Base-by-base conservation (phyloP, 352 stramenopile genomes). In the Phytophthora nicotianae region DNA sequence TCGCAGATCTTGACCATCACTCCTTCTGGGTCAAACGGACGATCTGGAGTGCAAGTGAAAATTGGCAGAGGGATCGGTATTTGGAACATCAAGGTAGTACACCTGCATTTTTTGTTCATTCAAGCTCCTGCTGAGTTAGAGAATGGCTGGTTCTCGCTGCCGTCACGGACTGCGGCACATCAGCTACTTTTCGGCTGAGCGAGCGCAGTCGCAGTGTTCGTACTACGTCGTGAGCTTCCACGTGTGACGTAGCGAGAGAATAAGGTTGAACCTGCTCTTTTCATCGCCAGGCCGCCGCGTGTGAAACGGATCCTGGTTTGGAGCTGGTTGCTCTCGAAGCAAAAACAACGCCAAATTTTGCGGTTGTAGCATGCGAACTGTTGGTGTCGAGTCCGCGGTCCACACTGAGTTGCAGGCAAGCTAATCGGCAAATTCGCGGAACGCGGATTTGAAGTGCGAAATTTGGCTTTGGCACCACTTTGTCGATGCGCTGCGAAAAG, bases 1-100 rank as follows among this genome's bases (percentile, higher is more conserved):
- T 74, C 65, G 61, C 62, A 65, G 56, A 71, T 47, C 42, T 59
- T 43, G 61, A 69, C 37, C 61, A 69, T 64, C 54, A 70, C 62
- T 58, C 55, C 32, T 50, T 6, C 13, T 35, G 21, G 46, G n/a
- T 32, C 62, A 51, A 75, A 56, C 48, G 37, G 56, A 72, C 67
- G 62, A 68, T 54, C 19, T 23, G 24, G 21, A 17, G 14, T 68
- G 17, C 26, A 49, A 62, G 62, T 61, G 41, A 46, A 49, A 57
- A 47, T 27, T 61, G 58, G 46, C 52, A 65, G 65, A 72, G 58
- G 65, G 64, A 65, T 64, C 51, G 52, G 48, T 42, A 65, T 60
- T 50, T 53, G 21, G 62, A 70, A 70, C 35, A 62, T 52, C 33
- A 66, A 55, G 50, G 16, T 14, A 60, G 49, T 55, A 32, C 41